A percentile compares a stretch with the other conserved stretches of the same genome.
Evolutionary conservation across 2,329 filamentous ascomycete species (phyloP).

Genomic region (Aspergillus sergii): DNA sequence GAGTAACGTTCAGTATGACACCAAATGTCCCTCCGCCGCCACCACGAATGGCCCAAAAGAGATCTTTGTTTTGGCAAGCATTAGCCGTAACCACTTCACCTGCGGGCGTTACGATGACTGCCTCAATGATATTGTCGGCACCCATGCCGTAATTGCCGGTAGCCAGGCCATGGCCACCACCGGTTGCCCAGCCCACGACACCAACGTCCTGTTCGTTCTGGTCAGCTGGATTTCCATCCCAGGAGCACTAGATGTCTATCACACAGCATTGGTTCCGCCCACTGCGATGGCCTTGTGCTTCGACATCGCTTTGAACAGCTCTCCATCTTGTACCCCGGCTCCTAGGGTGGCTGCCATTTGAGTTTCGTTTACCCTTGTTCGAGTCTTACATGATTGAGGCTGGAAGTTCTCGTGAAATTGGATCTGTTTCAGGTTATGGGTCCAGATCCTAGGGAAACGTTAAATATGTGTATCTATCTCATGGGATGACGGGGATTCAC

Average conservation of each 20-base stretch:
- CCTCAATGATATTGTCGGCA: conserved; percentile 52
- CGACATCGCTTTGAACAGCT: conserved; percentile 7
- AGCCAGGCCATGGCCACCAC: conserved; percentile 59
- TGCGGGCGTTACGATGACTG: conserved; percentile 51
- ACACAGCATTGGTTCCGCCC: conserved; percentile 6
- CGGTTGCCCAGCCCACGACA: conserved; percentile 42
- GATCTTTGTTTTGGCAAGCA: conserved; percentile 20
- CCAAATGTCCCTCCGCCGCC: conserved; percentile 24
- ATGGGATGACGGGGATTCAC: conserved; percentile 9
- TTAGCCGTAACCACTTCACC: conserved; percentile 20
- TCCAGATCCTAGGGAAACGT: conserved; percentile 42
- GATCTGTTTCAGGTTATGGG: conserved; percentile 43
- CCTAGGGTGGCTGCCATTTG: conserved; percentile 10
- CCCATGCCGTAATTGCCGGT: conserved; percentile 54
- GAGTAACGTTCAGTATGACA: conserved; percentile 14
- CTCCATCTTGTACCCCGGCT: conserved; percentile 12
- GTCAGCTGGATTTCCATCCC: background rate
- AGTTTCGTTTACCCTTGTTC: background rate
- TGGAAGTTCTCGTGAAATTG: conserved; percentile 25
- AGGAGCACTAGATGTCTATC: background rate
- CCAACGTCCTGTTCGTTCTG: conserved; percentile 5
- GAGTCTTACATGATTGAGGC: background rate
- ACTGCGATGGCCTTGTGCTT: conserved; percentile 8
- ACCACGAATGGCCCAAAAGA: conserved; percentile 24
- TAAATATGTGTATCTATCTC: too few relatives aligned